phyloP scores from a whole-genome alignment of 192 early-diverging fungal species.

The Linnemannia elongata region DNA sequence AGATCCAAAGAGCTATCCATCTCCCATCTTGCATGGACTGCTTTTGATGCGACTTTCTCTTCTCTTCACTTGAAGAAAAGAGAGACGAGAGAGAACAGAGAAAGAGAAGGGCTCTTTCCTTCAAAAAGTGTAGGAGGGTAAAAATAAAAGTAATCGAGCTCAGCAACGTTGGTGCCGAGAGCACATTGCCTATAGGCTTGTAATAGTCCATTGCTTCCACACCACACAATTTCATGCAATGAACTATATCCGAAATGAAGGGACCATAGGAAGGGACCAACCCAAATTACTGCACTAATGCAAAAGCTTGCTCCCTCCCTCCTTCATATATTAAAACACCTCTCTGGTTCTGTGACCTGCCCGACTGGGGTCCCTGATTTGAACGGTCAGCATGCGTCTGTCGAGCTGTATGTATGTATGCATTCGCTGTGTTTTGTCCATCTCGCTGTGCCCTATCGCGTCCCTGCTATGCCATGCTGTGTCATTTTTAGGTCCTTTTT shows the following conservation, averaged over 20 bases:
- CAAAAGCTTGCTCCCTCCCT: not conserved
- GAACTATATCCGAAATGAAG: slow-evolving; percentile 11
- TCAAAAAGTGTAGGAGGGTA: slow-evolving; percentile 10
- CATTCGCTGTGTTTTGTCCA: not conserved
- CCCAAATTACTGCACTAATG: not conserved
- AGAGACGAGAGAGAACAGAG: not conserved
- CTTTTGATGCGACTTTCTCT: not conserved
- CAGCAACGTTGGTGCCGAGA: slow-evolving; percentile 6
- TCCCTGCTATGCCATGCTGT: not conserved
- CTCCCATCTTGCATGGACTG: slow-evolving; percentile 6
- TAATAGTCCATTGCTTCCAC: slow-evolving; percentile 2
- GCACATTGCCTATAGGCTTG: slow-evolving; percentile 13
- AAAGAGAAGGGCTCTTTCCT: slow-evolving; percentile 2
- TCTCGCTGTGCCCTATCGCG: not conserved
- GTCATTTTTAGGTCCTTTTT: slow-evolving; percentile 18
- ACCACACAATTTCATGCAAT: not conserved
- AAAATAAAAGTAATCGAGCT: slow-evolving; percentile 20
- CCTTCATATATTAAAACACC: not conserved
- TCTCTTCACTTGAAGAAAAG: not conserved
- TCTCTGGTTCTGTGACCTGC: not conserved
- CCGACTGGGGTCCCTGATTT: slow-evolving; percentile 2
- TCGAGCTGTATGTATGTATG: not conserved
- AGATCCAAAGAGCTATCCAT: not conserved
- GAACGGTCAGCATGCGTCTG: not conserved
- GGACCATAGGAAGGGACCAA: not conserved